Percentiles rank a stretch among this genome's conserved stretches.
These are phyloP conservation scores for Capsicum pubescens DNA, from an alignment of 257 asterid genomes.

Conservation along the genomic window DNA sequence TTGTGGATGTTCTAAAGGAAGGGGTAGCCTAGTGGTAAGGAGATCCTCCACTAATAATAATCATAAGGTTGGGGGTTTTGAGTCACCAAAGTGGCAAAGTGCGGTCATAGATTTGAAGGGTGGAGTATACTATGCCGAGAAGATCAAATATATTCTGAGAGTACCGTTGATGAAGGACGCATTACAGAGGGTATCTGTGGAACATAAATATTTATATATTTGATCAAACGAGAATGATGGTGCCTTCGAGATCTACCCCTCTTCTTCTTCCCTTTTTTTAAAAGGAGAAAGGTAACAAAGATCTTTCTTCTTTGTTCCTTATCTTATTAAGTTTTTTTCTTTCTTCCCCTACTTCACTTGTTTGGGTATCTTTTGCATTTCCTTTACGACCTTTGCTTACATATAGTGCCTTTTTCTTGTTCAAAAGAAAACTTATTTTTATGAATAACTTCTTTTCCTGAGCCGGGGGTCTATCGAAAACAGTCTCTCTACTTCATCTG, in stretches of 20 bases:
- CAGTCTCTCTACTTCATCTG: too few species aligned
- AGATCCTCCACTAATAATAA: not conserved
- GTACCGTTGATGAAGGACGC: not conserved
- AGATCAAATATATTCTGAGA: not conserved
- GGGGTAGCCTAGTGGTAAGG: not conserved
- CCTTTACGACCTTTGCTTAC: not conserved
- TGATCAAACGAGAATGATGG: not conserved
- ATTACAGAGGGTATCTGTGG: not conserved
- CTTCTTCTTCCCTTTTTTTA: not conserved
- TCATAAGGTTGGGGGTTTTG: not conserved
- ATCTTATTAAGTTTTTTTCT: not conserved
- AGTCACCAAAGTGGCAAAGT: not conserved
- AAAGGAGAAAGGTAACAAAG: not conserved
- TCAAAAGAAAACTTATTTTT: not conserved
- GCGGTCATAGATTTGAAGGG: not conserved
- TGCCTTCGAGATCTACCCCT: slow-evolving; percentile 31
- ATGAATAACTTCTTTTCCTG: too few species aligned
- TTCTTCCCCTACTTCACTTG: not conserved
- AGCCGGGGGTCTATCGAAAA: too few species aligned
- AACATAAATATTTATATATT: not conserved
- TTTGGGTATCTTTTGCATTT: slow-evolving; percentile 5
- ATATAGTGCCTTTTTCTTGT: not conserved
- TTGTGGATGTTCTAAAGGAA: not conserved
- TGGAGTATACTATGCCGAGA: not conserved
- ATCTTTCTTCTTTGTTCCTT: not conserved